Percentiles rank a stretch among this genome's conserved stretches.
Conservation (phyloP, 257 asterid genomes). For the Primulina eburnea region DNA sequence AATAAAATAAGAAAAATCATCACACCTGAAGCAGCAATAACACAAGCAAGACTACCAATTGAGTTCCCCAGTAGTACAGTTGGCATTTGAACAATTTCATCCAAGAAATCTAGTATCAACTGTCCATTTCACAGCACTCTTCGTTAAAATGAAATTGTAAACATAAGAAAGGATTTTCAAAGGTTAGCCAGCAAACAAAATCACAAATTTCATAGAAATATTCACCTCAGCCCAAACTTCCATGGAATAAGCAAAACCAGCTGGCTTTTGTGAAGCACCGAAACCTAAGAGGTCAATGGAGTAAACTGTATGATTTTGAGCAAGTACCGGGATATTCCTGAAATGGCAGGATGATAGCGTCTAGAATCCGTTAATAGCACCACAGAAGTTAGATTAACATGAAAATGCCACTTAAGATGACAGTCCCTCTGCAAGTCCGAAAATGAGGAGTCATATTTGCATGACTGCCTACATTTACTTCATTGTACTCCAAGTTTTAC, state of each 20-base stretch:
- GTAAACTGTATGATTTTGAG: constrained; percentile 59
- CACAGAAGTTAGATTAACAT: not conserved
- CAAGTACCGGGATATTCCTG: constrained; percentile 70
- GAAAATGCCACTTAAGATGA: not conserved
- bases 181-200: constrained; percentile 1
- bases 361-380: constrained; percentile 9
- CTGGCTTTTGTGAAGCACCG: constrained; percentile 96
- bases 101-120: constrained; percentile 77
- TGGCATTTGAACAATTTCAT: constrained; percentile 65
- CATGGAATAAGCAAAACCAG: constrained; percentile 70
- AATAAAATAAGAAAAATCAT: not conserved
- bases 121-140: constrained; percentile 29
- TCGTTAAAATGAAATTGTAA: constrained; percentile 15
- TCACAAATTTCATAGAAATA: constrained; percentile 5
- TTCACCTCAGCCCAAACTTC: constrained; percentile 81
- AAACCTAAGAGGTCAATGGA: constrained; percentile 93
- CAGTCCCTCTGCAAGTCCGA: not conserved
- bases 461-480: not conserved
- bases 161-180: not conserved
- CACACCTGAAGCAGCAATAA: constrained; percentile 85
- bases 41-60: constrained; percentile 95
- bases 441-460: not conserved
- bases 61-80: constrained; percentile 84
- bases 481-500: not conserved
- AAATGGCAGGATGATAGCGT: constrained; percentile 16